phyloP scores from a whole-genome alignment of 2,329 filamentous ascomycete genomes.

The Pseudopithomyces chartarum region DNA sequence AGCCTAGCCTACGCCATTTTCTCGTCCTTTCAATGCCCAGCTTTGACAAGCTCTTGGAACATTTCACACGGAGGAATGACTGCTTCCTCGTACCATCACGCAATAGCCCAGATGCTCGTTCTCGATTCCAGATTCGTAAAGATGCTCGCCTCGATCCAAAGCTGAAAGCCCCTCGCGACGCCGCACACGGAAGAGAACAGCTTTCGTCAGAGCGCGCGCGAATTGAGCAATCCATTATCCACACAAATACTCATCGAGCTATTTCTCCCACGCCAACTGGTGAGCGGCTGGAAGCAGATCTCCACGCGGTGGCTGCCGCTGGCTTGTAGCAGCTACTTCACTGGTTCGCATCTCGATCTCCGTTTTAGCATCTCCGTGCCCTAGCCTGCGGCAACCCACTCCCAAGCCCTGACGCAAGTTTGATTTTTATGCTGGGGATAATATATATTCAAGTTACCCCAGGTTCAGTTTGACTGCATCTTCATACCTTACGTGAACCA shows the following conservation, averaged over 20 bases:
- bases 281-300: constrained; percentile 6
- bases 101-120: constrained; percentile 17
- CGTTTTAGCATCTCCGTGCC: neutral
- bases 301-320: constrained; percentile 6
- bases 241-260: neutral
- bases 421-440: neutral
- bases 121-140: constrained; percentile 9
- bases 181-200: constrained; percentile 10
- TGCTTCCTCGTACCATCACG: constrained; percentile 25
- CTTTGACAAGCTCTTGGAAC: constrained; percentile 34
- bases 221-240: constrained; percentile 10
- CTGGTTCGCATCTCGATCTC: constrained; percentile 4
- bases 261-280: constrained; percentile 12
- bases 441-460: constrained; percentile 22
- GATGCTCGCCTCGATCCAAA: neutral
- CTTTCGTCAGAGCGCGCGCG: neutral
- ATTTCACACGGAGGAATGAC: constrained; percentile 22
- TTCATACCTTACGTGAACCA: constrained; percentile 11
- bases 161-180: neutral
- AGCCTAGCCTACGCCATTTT: constrained; percentile 18
- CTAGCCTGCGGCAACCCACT: constrained; percentile 5
- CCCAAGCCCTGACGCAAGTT: constrained; percentile 11
- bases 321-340: constrained; percentile 6
- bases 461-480: neutral
- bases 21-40: constrained; percentile 29